Conservation (phyloP, 495 filamentous ascomycete genomes). For the Neurospora tetraspora region DNA sequence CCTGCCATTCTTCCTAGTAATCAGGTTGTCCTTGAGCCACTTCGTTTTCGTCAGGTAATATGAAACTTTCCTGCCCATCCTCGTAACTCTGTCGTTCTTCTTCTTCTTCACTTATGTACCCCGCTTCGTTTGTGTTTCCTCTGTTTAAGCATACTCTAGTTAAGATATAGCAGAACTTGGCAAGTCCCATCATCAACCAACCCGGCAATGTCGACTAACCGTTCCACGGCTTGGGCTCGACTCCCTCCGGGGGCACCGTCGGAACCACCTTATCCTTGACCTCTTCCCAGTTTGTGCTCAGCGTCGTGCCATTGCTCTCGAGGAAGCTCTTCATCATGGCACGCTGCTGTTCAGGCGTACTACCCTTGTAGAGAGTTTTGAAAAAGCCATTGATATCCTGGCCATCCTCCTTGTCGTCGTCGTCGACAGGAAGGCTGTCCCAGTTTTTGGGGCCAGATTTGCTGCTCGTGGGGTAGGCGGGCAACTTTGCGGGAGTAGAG, state of each 20-base stretch:
- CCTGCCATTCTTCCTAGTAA: neutral
- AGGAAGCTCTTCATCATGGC: constrained; percentile 98
- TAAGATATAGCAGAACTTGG: neutral
- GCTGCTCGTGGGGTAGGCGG: constrained; percentile 83
- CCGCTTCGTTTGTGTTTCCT: neutral
- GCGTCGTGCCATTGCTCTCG: constrained; percentile 84
- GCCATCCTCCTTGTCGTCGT: constrained; percentile 52
- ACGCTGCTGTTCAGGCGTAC: constrained; percentile 68
- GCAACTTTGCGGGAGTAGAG: constrained; percentile 20
- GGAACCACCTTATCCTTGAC: constrained; percentile 65
- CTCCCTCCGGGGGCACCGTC: constrained; percentile 65
- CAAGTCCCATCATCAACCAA: neutral
- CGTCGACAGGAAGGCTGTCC: constrained; percentile 59
- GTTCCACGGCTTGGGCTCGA: constrained; percentile 61
- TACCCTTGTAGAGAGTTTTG: constrained; percentile 75
- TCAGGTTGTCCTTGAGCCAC: neutral
- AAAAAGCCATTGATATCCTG: constrained; percentile 77
- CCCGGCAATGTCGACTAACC: neutral
- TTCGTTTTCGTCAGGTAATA: neutral
- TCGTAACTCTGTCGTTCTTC: neutral
- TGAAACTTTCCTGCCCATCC: neutral
- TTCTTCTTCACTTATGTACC: neutral
- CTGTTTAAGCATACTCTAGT: neutral
- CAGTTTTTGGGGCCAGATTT: constrained; percentile 78
- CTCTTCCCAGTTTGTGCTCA: constrained; percentile 90